Percentiles rank a stretch among this genome's conserved stretches.
Evolutionary conservation across 345 rosid genomes (phyloP).

Genomic region (Odontarrhena argentea): DNA sequence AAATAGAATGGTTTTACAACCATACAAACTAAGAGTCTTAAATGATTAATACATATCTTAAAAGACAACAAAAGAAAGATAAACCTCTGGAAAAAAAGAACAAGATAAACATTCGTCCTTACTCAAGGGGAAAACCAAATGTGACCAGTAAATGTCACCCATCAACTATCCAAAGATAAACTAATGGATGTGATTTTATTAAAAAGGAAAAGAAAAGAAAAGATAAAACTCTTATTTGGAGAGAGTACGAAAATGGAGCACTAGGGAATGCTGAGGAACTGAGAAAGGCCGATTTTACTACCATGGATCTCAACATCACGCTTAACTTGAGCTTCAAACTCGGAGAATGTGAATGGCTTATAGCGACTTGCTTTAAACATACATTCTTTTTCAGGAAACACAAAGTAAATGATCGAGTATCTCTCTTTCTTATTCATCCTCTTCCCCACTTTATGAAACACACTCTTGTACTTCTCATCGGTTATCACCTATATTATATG

Average conservation of each 20-base stretch:
- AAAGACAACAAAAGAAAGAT: too few relatives aligned
- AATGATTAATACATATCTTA: too few relatives aligned
- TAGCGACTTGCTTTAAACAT: constrained; percentile 56
- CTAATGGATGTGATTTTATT: too few relatives aligned
- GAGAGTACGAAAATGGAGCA: background rate
- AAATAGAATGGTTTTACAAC: too few relatives aligned
- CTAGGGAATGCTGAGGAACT: constrained; percentile 42
- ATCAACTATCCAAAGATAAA: too few relatives aligned
- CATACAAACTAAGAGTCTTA: too few relatives aligned
- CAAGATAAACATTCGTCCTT: too few relatives aligned
- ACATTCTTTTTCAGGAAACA: constrained; percentile 52
- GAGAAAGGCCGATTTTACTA: constrained; percentile 59
- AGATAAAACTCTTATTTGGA: too few relatives aligned
- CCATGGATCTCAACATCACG: constrained; percentile 56
- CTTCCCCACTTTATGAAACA: constrained; percentile 54
- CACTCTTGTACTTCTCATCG: constrained; percentile 57
- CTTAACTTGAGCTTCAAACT: constrained; percentile 66
- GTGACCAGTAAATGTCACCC: too few relatives aligned
- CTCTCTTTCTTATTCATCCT: constrained; percentile 49
- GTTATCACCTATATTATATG: constrained; percentile 56
- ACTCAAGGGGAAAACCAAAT: too few relatives aligned
- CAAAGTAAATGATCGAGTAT: constrained; percentile 67
- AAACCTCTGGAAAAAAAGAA: too few relatives aligned
- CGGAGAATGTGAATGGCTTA: constrained; percentile 61
- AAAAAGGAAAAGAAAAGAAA: too few relatives aligned